phyloP scores from a whole-genome alignment of 768 basidiomycete species.

The Naganishia onofrii region DNA sequence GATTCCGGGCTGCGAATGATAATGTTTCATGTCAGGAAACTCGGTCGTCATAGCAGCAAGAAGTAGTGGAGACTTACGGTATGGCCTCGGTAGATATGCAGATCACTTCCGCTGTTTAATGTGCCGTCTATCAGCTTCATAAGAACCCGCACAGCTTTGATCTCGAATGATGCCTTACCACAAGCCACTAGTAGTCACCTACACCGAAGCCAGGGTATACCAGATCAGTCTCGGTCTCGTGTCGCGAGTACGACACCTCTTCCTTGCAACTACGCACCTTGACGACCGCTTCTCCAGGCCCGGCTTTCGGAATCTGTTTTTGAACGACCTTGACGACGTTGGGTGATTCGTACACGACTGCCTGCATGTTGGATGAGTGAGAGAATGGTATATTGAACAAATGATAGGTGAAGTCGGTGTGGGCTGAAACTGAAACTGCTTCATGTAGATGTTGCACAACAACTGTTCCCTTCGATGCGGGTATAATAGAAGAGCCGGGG shows the following conservation, averaged over 20 bases:
- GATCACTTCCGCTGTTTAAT: constrained; percentile 27
- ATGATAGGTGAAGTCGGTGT: too few species aligned
- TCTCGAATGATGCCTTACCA: constrained; percentile 15
- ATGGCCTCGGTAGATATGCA: constrained; percentile 28
- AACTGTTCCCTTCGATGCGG: too few species aligned
- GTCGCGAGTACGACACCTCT: too few species aligned
- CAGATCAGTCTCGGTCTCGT: not conserved
- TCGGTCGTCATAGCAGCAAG: not conserved
- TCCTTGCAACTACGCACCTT: constrained; percentile 14
- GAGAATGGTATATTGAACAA: too few species aligned
- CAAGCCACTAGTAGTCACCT: constrained; percentile 29
- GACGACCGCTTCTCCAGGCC: constrained; percentile 28
- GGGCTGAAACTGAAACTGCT: too few species aligned
- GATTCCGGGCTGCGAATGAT: constrained; percentile 9
- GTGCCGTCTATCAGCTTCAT: not conserved
- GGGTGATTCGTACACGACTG: constrained; percentile 24
- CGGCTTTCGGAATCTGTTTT: constrained; percentile 27
- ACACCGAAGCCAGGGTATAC: not conserved
- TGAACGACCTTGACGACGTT: constrained; percentile 29
- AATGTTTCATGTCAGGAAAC: too few species aligned
- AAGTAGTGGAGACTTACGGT: constrained; percentile 15
- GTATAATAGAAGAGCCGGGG: not conserved
- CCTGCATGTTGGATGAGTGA: constrained; percentile 31
- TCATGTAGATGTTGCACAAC: too few species aligned
- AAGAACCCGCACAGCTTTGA: not conserved